A percentile compares a stretch with the other conserved stretches of the same genome.
Conservation (phyloP, 768 basidiomycete species). For the Lentinula sp. region DNA sequence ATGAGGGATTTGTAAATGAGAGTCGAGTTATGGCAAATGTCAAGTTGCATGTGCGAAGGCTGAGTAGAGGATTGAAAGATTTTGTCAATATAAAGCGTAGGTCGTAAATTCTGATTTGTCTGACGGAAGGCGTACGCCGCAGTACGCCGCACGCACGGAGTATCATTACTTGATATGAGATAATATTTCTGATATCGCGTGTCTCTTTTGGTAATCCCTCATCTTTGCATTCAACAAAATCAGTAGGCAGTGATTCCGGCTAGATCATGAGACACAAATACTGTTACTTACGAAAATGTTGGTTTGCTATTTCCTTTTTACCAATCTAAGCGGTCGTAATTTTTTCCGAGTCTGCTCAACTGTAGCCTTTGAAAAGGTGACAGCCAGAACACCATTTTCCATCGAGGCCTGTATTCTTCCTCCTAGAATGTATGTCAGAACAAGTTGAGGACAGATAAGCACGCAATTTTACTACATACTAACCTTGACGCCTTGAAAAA, state of each 20-base stretch:
- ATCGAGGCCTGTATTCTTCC: conserved; percentile 36
- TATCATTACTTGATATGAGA: neutral
- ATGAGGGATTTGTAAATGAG: neutral
- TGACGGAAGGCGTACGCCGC: no score
- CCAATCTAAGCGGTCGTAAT: conserved; percentile 26
- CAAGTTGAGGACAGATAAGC: conserved; percentile 11
- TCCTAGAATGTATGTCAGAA: conserved; percentile 14
- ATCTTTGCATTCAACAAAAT: no score
- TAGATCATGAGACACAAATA: no score
- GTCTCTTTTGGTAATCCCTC: no score
- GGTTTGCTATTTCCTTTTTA: no score
- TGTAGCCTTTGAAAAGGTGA: conserved; percentile 47
- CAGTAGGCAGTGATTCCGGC: no score
- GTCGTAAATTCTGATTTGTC: neutral
- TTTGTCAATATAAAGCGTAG: neutral
- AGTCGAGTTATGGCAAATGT: neutral
- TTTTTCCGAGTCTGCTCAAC: conserved; percentile 26
- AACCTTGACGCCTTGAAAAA: conserved; percentile 52
- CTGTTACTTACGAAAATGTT: no score
- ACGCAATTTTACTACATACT: conserved; percentile 11
- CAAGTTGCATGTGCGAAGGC: neutral
- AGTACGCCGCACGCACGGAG: no score
- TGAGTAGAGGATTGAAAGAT: conserved; percentile 1
- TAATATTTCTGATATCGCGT: neutral
- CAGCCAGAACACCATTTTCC: conserved; percentile 43